Conservation (phyloP, 371 early-diverging fungal species). For the Batkoa obscura region DNA sequence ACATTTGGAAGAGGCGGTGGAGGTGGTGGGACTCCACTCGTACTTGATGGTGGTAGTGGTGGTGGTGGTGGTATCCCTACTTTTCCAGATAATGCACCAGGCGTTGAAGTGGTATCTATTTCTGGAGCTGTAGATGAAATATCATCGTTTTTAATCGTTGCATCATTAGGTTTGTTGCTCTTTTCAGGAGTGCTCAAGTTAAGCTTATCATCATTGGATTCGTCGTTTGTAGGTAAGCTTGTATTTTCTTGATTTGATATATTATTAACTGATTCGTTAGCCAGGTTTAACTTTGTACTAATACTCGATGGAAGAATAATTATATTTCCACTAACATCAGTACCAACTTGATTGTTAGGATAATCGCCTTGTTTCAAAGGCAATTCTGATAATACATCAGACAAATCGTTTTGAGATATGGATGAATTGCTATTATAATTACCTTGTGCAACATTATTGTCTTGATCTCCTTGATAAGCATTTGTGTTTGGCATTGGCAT, state of each 20-base stretch:
- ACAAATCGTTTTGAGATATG: background rate
- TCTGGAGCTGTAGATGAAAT: too few relatives aligned
- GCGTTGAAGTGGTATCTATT: too few relatives aligned
- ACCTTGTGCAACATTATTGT: background rate
- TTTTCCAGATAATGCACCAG: too few relatives aligned
- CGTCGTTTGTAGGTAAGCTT: background rate
- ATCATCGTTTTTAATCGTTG: too few relatives aligned
- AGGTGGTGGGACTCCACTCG: conserved; percentile 12
- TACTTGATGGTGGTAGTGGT: conserved; percentile 4
- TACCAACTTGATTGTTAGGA: background rate
- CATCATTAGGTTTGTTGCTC: background rate
- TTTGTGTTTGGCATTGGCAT: conserved; percentile 3
- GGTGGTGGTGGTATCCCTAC: conserved; percentile 5
- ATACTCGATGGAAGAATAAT: background rate
- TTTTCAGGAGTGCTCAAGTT: background rate
- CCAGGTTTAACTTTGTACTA: background rate
- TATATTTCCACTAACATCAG: too few relatives aligned
- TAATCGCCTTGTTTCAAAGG: background rate
- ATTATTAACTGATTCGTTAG: too few relatives aligned
- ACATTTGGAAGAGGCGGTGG: conserved; percentile 10
- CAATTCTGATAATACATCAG: background rate
- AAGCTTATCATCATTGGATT: background rate
- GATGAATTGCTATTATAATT: background rate
- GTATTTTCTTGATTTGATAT: too few relatives aligned
- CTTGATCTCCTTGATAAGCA: background rate